phyloP scores from a whole-genome alignment of 331 rosid genomes.

The Rosa hybrid region DNA sequence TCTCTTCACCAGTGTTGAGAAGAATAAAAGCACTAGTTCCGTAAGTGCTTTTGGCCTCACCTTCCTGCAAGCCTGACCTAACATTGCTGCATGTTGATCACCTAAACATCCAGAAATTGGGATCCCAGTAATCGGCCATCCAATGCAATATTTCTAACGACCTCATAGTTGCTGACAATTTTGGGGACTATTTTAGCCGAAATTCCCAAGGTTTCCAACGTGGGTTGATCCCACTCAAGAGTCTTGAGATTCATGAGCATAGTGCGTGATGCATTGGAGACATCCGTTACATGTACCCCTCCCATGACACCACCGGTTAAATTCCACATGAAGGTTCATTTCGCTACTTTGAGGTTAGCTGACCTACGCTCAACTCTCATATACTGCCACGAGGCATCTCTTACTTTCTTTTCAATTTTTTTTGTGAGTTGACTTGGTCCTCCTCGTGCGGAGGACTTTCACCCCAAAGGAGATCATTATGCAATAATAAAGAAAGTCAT shows the following conservation, averaged over 20 bases:
- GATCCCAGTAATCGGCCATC: constrained; percentile 78
- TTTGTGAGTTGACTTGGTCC: no score
- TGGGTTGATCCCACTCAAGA: constrained; percentile 74
- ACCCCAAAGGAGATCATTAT: no score
- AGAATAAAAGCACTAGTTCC: constrained; percentile 95
- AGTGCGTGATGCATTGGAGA: constrained; percentile 83
- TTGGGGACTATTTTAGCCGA: constrained; percentile 67
- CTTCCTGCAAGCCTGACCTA: constrained; percentile 83
- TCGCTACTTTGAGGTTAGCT: no score
- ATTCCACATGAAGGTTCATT: constrained; percentile 43
- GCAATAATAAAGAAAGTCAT: no score
- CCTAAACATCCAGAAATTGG: constrained; percentile 90
- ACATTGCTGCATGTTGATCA: constrained; percentile 93
- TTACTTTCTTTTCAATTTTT: no score
- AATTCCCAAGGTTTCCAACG: constrained; percentile 53
- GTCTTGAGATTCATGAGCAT: constrained; percentile 90
- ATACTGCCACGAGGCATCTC: no score
- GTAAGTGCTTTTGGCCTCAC: constrained; percentile 91
- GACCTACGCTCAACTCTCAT: no score
- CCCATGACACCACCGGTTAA: constrained; percentile 73
- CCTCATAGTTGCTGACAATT: constrained; percentile 75
- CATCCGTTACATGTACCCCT: constrained; percentile 83
- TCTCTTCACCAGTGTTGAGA: constrained; percentile 71
- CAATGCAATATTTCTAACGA: constrained; percentile 60
- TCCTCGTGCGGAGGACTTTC: no score